These are phyloP conservation scores for Planoprotostelium fungivorum DNA, from an alignment of 78 protist species.

Conservation along the genomic window DNA sequence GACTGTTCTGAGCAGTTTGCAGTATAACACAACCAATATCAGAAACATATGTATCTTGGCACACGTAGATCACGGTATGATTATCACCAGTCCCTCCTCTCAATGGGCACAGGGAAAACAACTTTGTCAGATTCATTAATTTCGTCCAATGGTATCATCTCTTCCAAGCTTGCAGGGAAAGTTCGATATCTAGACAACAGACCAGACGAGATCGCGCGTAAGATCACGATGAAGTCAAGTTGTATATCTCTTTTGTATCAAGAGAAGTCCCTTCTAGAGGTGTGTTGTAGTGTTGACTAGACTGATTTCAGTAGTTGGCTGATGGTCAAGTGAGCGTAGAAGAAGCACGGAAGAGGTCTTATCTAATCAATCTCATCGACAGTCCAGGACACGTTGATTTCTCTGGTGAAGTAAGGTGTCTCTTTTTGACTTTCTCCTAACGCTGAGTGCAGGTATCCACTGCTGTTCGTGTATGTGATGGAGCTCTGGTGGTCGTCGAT, in stretches of 20 bases:
- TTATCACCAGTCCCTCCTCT: background rate
- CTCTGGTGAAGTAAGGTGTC: conserved; percentile 76
- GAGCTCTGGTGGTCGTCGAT: conserved; percentile 80
- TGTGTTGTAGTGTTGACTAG: background rate
- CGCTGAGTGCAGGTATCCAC: conserved; percentile 33
- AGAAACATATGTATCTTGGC: conserved; percentile 93
- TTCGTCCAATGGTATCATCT: conserved; percentile 87
- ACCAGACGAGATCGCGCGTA: conserved; percentile 90
- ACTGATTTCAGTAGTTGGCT: background rate
- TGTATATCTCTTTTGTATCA: conserved; percentile 79
- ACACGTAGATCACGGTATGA: conserved; percentile 96
- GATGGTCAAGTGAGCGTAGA: background rate
- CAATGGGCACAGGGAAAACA: conserved; percentile 78
- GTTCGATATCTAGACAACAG: conserved; percentile 87
- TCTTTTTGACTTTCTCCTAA: background rate
- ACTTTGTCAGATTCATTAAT: conserved; percentile 90
- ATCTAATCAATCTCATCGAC: conserved; percentile 86
- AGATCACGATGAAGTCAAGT: conserved; percentile 96
- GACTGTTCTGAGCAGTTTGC: conserved; percentile 6
- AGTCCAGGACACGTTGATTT: conserved; percentile 98
- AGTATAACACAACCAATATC: conserved; percentile 23
- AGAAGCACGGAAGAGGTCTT: conserved; percentile 2
- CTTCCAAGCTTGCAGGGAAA: conserved; percentile 83
- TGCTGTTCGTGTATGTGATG: conserved; percentile 82
- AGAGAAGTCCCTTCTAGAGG: background rate